These are phyloP conservation scores for Blastobotrys buckinghamii DNA, from an alignment of 1,139 yeast species.

Conservation along the genomic window DNA sequence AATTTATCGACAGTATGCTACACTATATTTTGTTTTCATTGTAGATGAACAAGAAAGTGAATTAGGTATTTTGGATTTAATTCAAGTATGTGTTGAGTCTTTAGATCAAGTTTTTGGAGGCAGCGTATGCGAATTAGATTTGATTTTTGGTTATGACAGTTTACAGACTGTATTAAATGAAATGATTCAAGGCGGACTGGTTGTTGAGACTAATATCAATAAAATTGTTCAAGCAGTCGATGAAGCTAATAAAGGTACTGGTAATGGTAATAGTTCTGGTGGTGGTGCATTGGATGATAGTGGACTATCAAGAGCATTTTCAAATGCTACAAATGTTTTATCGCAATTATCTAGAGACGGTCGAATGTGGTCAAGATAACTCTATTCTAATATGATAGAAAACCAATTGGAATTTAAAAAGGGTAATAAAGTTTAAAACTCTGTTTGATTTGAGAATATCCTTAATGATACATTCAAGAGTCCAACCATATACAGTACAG, in stretches of 20 bases:
- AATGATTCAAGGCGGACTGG: constrained; percentile 97
- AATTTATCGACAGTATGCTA: constrained; percentile 90
- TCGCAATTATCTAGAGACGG: constrained; percentile 44
- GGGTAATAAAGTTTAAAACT: no score
- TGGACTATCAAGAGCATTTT: constrained; percentile 29
- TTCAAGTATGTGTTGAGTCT: constrained; percentile 95
- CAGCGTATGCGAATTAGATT: constrained; percentile 90
- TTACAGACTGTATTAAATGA: constrained; percentile 80
- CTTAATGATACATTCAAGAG: neutral
- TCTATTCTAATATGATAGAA: neutral
- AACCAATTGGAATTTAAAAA: no score
- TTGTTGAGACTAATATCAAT: constrained; percentile 83
- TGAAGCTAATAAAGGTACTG: constrained; percentile 34
- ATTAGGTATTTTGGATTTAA: constrained; percentile 84
- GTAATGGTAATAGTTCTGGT: constrained; percentile 21
- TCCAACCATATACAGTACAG: neutral
- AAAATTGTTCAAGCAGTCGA: constrained; percentile 70
- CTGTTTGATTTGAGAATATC: no score
- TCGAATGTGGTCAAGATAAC: constrained; percentile 37
- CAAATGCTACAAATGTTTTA: constrained; percentile 39
- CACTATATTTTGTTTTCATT: constrained; percentile 86
- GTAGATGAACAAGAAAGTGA: constrained; percentile 96
- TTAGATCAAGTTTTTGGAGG: constrained; percentile 78
- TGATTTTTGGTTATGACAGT: constrained; percentile 97
- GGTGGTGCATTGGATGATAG: constrained; percentile 12